Percentiles rank a stretch among this genome's conserved stretches.
Conservation (phyloP, 192 early-diverging fungal genomes). For the Glomus cerebriforme region DNA sequence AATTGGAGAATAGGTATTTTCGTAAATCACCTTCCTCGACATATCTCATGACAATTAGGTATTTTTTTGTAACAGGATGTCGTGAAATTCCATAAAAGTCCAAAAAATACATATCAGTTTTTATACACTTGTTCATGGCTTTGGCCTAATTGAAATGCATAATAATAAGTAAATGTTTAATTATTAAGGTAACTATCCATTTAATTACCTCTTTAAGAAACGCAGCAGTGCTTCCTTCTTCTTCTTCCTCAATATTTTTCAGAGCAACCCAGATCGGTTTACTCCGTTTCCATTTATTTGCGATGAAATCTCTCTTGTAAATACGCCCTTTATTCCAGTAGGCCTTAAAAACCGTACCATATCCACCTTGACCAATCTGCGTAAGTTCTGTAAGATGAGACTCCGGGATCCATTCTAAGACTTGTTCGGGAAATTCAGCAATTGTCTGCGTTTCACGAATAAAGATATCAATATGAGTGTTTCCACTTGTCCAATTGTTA, state of each 20-base stretch:
- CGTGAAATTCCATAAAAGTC: conserved; percentile 38
- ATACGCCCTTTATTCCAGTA: neutral
- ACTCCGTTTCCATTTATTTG: neutral
- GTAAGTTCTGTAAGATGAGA: neutral
- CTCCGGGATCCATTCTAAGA: conserved; percentile 9
- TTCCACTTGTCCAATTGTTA: conserved; percentile 11
- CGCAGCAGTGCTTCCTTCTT: conserved; percentile 26
- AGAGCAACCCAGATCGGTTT: conserved; percentile 22
- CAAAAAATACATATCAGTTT: neutral
- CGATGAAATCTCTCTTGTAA: neutral
- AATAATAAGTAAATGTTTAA: conserved; percentile 26
- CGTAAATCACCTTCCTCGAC: conserved; percentile 38
- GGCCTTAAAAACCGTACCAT: conserved; percentile 8
- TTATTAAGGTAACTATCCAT: neutral
- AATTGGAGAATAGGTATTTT: conserved; percentile 35
- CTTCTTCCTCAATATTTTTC: conserved; percentile 34
- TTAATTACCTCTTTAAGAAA: conserved; percentile 40
- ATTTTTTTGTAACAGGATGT: conserved; percentile 36
- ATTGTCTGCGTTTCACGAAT: neutral
- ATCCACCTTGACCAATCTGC: neutral
- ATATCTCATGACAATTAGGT: conserved; percentile 46
- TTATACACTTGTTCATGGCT: neutral
- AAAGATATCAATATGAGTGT: conserved; percentile 6
- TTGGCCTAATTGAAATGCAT: neutral
- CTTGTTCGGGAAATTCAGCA: neutral